A percentile compares a stretch with the other conserved stretches of the same genome.
Evolutionary conservation across 2,329 filamentous ascomycete genomes (phyloP).

Genomic region (Lomentospora prolificans): DNA sequence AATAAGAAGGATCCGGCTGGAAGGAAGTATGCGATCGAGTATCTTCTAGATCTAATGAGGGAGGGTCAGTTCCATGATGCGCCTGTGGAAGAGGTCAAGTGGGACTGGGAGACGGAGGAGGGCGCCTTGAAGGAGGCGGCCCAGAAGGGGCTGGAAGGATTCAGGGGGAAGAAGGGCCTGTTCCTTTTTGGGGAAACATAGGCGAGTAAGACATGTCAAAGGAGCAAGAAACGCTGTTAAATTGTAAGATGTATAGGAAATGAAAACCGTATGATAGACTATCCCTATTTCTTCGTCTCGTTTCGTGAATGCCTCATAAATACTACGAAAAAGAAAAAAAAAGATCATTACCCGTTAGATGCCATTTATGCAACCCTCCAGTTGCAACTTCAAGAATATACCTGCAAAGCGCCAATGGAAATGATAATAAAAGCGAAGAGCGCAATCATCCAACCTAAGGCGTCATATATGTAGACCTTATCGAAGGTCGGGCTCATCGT

Average conservation of each 20-base stretch:
- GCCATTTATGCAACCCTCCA: too few relatives aligned
- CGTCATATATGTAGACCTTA: too few relatives aligned
- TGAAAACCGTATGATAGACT: background rate
- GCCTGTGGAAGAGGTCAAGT: constrained; percentile 71
- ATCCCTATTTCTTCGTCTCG: too few relatives aligned
- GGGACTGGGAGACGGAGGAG: constrained; percentile 73
- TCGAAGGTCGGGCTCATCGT: too few relatives aligned
- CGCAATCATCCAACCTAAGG: too few relatives aligned
- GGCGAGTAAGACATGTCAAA: background rate
- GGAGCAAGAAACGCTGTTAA: background rate
- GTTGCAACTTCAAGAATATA: too few relatives aligned
- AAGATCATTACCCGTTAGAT: too few relatives aligned
- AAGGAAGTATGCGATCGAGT: constrained; percentile 72
- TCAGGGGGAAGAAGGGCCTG: constrained; percentile 78
- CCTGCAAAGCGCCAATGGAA: too few relatives aligned
- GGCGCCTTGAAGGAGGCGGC: constrained; percentile 61
- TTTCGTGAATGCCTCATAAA: too few relatives aligned
- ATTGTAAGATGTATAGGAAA: background rate
- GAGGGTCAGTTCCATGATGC: constrained; percentile 71
- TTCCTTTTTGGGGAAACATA: constrained; percentile 66
- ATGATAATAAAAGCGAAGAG: too few relatives aligned
- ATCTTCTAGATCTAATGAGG: constrained; percentile 68
- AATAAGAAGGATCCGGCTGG: constrained; percentile 62
- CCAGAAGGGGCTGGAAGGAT: constrained; percentile 74
- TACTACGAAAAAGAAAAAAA: too few relatives aligned